Percentiles rank a stretch among this genome's conserved stretches.
Conservation (phyloP, 176 grass and related monocot species). For the Triticum turgidum region DNA sequence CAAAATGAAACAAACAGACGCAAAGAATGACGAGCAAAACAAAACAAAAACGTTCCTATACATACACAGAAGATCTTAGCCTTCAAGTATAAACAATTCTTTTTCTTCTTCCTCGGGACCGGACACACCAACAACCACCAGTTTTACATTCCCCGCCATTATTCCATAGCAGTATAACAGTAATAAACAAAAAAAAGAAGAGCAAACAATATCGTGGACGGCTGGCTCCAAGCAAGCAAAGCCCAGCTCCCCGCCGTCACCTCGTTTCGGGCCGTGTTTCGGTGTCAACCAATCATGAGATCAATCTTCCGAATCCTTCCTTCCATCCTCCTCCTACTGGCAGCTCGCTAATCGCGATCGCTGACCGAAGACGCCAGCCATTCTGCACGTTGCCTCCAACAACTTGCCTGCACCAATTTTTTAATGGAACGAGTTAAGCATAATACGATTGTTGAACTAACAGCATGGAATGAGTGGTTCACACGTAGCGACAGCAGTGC, state of each 20-base stretch:
- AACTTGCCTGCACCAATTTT: slow-evolving; percentile 63
- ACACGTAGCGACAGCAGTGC: slow-evolving; percentile 7
- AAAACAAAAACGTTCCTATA: slow-evolving; percentile 38
- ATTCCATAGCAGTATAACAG: slow-evolving; percentile 24
- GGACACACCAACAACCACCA: slow-evolving; percentile 44
- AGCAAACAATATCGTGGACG: slow-evolving; percentile 7
- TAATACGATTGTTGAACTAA: slow-evolving; percentile 1
- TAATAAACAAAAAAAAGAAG: slow-evolving; percentile 39
- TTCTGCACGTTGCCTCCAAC: slow-evolving; percentile 60
- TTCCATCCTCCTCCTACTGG: slow-evolving; percentile 40
- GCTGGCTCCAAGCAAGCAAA: slow-evolving; percentile 20
- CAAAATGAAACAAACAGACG: slow-evolving; percentile 20
- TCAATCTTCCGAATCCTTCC: not conserved
- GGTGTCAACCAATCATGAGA: slow-evolving; percentile 16
- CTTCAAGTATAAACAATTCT: slow-evolving; percentile 45
- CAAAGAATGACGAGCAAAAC: slow-evolving; percentile 21
- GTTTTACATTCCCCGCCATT: slow-evolving; percentile 44
- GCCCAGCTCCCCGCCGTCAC: not conserved
- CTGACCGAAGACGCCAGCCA: slow-evolving; percentile 62
- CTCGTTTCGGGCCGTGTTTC: slow-evolving; percentile 30
- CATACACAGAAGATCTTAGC: slow-evolving; percentile 21
- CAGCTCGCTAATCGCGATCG: slow-evolving; percentile 59
- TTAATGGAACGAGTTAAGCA: not conserved
- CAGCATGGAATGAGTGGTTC: not conserved
- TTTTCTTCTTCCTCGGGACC: not conserved